phyloP scores from a whole-genome alignment of 768 basidiomycete species.

The Termitomyces sp. region DNA sequence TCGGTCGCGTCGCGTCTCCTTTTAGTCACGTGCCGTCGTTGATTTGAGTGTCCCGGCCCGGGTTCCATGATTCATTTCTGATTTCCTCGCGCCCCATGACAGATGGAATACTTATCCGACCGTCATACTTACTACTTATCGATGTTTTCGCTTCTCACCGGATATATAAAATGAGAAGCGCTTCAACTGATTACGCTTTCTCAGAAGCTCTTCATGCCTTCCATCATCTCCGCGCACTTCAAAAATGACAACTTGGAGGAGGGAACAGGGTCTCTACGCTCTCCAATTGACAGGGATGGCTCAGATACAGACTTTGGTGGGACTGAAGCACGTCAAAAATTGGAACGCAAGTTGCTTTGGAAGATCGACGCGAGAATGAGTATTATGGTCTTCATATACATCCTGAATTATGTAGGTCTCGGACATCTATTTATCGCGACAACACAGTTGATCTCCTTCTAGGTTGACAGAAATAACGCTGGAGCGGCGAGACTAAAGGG shows the following conservation, averaged over 20 bases:
- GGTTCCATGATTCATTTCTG: background rate
- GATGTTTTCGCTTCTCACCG: background rate
- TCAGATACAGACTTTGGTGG: conserved; percentile 24
- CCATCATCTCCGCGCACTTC: conserved; percentile 13
- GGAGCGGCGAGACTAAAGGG: conserved; percentile 62
- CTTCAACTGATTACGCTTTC: background rate
- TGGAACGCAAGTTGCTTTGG: conserved; percentile 33
- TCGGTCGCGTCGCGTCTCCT: conserved; percentile 6
- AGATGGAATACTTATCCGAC: no score
- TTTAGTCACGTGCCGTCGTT: conserved; percentile 4
- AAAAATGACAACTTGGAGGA: conserved; percentile 14
- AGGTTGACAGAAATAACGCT: conserved; percentile 71
- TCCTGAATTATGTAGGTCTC: conserved; percentile 32
- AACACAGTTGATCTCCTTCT: conserved; percentile 24
- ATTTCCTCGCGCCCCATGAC: background rate
- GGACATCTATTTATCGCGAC: background rate
- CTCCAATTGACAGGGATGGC: conserved; percentile 9
- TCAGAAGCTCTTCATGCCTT: background rate
- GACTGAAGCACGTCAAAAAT: conserved; percentile 14
- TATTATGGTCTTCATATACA: conserved; percentile 41
- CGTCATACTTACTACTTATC: no score
- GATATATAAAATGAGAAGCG: background rate
- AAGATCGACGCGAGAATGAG: conserved; percentile 49
- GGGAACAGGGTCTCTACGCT: background rate
- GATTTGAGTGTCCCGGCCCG: background rate